These are phyloP conservation scores for Pichia sp. DNA, from an alignment of 1,139 yeast genomes.

Conservation along the genomic window DNA sequence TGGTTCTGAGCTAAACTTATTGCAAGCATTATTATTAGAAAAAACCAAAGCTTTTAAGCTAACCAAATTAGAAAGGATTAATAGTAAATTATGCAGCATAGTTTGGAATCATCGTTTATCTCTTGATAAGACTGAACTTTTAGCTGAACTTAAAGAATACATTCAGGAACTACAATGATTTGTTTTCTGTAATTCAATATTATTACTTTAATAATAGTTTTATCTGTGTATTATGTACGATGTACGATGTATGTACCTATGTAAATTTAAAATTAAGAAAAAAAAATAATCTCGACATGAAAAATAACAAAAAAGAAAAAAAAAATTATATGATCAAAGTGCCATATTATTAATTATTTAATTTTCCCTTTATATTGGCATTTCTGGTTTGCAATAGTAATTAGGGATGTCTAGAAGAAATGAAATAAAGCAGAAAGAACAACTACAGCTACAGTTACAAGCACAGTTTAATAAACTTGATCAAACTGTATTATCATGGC, in stretches of 20 bases:
- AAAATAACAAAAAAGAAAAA: too few species aligned
- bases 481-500: conserved; percentile 39
- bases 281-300: too few species aligned
- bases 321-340: too few species aligned
- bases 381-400: background rate
- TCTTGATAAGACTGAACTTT: conserved; percentile 55
- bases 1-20: conserved; percentile 23
- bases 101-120: conserved; percentile 63
- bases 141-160: conserved; percentile 20
- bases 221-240: too few species aligned
- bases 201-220: too few species aligned
- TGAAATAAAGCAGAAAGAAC: conserved; percentile 37
- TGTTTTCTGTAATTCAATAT: background rate
- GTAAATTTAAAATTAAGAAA: too few species aligned
- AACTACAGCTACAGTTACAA: conserved; percentile 44
- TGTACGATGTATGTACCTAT: too few species aligned
- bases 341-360: too few species aligned
- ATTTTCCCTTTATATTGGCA: background rate
- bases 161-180: conserved; percentile 1
- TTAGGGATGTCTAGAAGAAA: conserved; percentile 20
- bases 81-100: conserved; percentile 66
- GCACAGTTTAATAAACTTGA: conserved; percentile 37
- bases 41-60: conserved; percentile 48
- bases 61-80: conserved; percentile 68
- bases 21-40: conserved; percentile 31